Percentiles rank a stretch among this genome's conserved stretches.
phyloP scores from a whole-genome alignment of 352 stramenopile species.

The Phytophthora palmivora region DNA sequence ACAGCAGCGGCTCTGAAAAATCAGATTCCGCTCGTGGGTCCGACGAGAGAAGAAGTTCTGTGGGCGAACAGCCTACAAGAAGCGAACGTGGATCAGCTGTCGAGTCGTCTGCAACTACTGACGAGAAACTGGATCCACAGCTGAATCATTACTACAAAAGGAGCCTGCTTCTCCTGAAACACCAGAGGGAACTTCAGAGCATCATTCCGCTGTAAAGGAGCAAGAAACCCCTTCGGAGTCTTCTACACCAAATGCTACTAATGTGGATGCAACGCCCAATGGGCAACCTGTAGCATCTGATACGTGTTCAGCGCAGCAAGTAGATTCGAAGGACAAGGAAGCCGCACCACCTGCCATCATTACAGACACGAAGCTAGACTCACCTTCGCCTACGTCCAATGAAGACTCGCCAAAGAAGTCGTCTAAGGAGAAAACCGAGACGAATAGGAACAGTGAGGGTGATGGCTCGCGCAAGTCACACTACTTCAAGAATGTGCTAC shows the following conservation, averaged over 20 bases:
- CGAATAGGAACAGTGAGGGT: constrained; percentile 30
- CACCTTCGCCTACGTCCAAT: constrained; percentile 23
- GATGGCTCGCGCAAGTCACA: constrained; percentile 71
- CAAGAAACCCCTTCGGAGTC: constrained; percentile 13
- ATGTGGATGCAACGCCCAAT: constrained; percentile 2
- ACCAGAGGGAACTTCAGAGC: constrained; percentile 7
- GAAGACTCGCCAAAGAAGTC: constrained; percentile 25
- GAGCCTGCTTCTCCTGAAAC: constrained; percentile 30
- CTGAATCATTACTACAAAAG: constrained; percentile 9
- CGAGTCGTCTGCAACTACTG: constrained; percentile 4
- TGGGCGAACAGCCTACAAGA: constrained; percentile 23
- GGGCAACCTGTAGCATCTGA: neutral
- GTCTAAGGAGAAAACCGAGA: constrained; percentile 35
- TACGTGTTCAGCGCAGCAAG: constrained; percentile 19
- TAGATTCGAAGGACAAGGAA: constrained; percentile 17
- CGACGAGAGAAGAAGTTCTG: constrained; percentile 46
- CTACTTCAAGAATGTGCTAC: constrained; percentile 89
- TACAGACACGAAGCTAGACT: constrained; percentile 16
- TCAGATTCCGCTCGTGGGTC: constrained; percentile 41
- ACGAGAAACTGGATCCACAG: constrained; percentile 5
- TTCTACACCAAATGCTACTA: neutral
- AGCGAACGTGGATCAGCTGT: constrained; percentile 26
- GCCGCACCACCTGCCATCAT: constrained; percentile 8
- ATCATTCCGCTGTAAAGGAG: constrained; percentile 20
- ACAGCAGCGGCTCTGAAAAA: constrained; percentile 44